phyloP scores from a whole-genome alignment of 2,329 filamentous ascomycete genomes.

The Pseudocercospora vitis region DNA sequence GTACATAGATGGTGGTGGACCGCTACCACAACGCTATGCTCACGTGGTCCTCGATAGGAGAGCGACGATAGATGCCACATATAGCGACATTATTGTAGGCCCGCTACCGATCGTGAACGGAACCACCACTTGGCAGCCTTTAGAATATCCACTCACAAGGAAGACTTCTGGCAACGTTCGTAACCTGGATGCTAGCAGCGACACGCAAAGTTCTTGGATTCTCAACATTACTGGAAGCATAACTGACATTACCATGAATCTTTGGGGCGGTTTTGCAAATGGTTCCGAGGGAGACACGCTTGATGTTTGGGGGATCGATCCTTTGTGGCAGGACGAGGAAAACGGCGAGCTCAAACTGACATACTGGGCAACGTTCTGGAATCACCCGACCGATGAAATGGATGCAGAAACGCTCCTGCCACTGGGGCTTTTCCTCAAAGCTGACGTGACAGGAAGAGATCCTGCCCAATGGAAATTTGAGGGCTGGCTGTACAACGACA shows the following conservation, averaged over 20 bases:
- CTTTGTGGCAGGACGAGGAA: constrained; percentile 44
- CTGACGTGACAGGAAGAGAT: constrained; percentile 54
- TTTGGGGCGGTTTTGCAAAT: constrained; percentile 44
- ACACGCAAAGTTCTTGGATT: constrained; percentile 39
- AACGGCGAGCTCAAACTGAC: constrained; percentile 41
- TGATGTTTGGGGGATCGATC: constrained; percentile 44
- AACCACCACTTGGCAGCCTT: constrained; percentile 42
- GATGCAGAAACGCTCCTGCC: constrained; percentile 49
- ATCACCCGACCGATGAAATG: constrained; percentile 41
- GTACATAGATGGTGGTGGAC: constrained; percentile 45
- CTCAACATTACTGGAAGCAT: constrained; percentile 38
- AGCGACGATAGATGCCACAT: constrained; percentile 40
- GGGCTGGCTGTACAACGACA: constrained; percentile 57
- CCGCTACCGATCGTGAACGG: constrained; percentile 49
- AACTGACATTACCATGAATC: constrained; percentile 45
- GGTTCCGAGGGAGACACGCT: constrained; percentile 47
- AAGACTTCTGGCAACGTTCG: constrained; percentile 43
- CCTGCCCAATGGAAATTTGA: constrained; percentile 52
- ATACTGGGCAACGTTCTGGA: constrained; percentile 52
- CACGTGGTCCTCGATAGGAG: constrained; percentile 47
- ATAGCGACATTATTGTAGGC: constrained; percentile 50
- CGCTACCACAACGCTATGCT: constrained; percentile 45
- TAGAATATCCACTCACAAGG: constrained; percentile 47
- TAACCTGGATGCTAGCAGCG: constrained; percentile 43
- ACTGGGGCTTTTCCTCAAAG: constrained; percentile 44